phyloP scores from a whole-genome alignment of 2,329 filamentous ascomycete genomes.

The Pyricularia sp. region DNA sequence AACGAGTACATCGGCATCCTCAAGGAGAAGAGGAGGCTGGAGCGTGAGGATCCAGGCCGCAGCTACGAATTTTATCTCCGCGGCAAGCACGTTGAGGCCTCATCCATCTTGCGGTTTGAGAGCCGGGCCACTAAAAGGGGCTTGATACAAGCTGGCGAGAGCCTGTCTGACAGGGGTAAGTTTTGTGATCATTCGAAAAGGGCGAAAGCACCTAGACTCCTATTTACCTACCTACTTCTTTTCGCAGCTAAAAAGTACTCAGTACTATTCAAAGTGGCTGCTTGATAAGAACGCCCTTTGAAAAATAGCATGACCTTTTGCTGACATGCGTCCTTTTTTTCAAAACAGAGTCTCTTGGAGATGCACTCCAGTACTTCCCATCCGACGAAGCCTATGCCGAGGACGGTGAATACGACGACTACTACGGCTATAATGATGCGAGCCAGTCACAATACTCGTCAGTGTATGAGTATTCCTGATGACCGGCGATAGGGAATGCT shows the following conservation, averaged over 20 bases:
- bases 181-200: background rate
- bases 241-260: too few species aligned
- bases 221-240: too few species aligned
- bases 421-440: background rate
- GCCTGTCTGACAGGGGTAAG: background rate
- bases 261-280: too few species aligned
- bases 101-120: slow-evolving; percentile 9
- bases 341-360: background rate
- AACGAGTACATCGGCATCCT: slow-evolving; percentile 22
- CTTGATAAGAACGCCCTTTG: too few species aligned
- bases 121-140: slow-evolving; percentile 9
- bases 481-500: background rate
- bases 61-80: slow-evolving; percentile 18
- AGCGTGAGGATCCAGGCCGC: slow-evolving; percentile 13
- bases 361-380: background rate
- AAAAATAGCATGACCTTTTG: background rate
- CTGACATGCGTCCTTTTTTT: background rate
- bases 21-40: slow-evolving; percentile 15
- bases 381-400: background rate
- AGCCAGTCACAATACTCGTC: background rate
- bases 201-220: too few species aligned
- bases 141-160: slow-evolving; percentile 4
- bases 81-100: slow-evolving; percentile 10
- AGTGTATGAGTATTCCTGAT: background rate
- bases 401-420: background rate